phyloP scores from a whole-genome alignment of 2,329 filamentous ascomycete species.

The Claviceps purpurea region DNA sequence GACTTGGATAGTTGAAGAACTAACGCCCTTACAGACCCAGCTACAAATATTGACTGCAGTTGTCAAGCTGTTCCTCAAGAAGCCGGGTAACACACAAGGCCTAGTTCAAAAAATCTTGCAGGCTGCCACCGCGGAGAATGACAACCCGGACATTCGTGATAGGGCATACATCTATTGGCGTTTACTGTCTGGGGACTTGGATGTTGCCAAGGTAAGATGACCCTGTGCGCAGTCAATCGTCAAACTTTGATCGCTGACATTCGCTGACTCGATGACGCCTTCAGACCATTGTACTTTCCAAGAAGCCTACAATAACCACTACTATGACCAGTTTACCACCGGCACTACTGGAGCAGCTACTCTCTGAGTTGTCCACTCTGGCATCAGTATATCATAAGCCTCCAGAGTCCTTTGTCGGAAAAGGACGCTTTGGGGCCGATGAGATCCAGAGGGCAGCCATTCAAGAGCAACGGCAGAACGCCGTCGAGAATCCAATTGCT shows the following conservation, averaged over 20 bases:
- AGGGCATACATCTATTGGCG: constrained; percentile 98
- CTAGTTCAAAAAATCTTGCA: constrained; percentile 93
- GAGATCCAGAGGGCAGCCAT: constrained; percentile 91
- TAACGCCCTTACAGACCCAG: constrained; percentile 54
- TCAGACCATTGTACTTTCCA: constrained; percentile 76
- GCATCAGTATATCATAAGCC: constrained; percentile 98
- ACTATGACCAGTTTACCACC: constrained; percentile 85
- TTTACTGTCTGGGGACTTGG: constrained; percentile 78
- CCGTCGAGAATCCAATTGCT: constrained; percentile 85
- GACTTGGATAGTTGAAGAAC: neutral
- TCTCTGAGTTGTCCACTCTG: constrained; percentile 82
- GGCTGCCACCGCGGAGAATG: constrained; percentile 81
- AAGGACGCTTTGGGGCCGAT: constrained; percentile 85
- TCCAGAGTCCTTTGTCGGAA: constrained; percentile 93
- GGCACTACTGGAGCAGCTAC: constrained; percentile 74
- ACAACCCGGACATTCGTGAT: constrained; percentile 95
- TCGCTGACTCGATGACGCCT: neutral
- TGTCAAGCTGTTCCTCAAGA: constrained; percentile 95
- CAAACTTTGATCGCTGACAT: neutral
- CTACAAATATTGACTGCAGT: constrained; percentile 93
- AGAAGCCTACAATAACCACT: constrained; percentile 86
- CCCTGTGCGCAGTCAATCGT: no score
- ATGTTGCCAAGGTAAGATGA: constrained; percentile 64
- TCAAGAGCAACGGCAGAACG: constrained; percentile 87
- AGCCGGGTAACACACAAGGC: constrained; percentile 79